Evolutionary conservation across 208 protist species (phyloP).

Genomic region (Leishmania gerbilli): DNA sequence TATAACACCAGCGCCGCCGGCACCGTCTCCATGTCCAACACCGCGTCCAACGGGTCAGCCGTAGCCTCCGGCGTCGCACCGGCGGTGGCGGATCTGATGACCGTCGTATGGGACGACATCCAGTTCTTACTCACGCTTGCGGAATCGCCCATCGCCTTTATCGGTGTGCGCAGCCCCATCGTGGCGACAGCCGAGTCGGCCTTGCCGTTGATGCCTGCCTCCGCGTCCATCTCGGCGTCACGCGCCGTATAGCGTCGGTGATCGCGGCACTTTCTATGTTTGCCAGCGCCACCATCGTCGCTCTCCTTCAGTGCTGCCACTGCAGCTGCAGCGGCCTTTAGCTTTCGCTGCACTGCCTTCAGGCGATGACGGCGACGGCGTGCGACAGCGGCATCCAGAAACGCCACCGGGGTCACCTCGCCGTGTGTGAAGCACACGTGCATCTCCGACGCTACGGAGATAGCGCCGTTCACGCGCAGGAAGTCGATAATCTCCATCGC

Average conservation of each 20-base stretch:
- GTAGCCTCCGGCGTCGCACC: not conserved
- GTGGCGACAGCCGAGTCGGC: too few relatives aligned
- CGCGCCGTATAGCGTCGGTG: not conserved
- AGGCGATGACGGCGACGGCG: slow-evolving; percentile 30
- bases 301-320: not conserved
- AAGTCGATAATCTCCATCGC: slow-evolving; percentile 78
- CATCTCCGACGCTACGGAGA: slow-evolving; percentile 60
- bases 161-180: not conserved
- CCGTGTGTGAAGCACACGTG: slow-evolving; percentile 72
- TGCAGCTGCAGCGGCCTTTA: not conserved
- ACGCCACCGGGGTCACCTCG: slow-evolving; percentile 36
- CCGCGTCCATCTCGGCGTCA: not conserved
- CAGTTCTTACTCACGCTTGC: slow-evolving; percentile 4
- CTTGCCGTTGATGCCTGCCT: not conserved
- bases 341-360: slow-evolving; percentile 18
- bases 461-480: slow-evolving; percentile 48
- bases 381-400: slow-evolving; percentile 11
- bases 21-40: slow-evolving; percentile 23
- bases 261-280: not conserved
- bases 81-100: not conserved
- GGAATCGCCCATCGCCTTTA: not conserved
- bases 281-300: not conserved
- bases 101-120: slow-evolving; percentile 12
- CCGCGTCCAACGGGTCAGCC: slow-evolving; percentile 16
- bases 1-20: slow-evolving; percentile 30